Percentiles rank a stretch among this genome's conserved stretches.
Conservation (phyloP, 768 basidiomycete species). For the Tulasnella calospora region DNA sequence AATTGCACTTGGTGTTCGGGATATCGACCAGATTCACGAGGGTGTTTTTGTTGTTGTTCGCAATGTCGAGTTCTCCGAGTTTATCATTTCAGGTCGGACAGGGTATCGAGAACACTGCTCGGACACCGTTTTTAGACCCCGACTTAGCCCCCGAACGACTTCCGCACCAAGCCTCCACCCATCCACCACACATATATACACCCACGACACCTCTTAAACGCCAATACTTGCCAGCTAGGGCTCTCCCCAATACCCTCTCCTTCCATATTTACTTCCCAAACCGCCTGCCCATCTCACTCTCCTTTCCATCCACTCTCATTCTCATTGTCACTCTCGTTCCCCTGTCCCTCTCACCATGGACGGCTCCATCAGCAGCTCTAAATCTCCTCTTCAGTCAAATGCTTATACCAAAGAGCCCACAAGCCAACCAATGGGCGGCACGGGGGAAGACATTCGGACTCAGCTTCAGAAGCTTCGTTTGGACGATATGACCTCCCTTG, state of each 20-base stretch:
- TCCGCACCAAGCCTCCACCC: not conserved
- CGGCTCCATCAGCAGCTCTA: not conserved
- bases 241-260: not conserved
- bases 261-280: not conserved
- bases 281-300: not conserved
- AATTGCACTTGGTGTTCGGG: not conserved
- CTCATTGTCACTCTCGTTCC: no score
- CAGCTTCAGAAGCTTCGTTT: constrained; percentile 16
- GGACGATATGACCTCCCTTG: constrained; percentile 9
- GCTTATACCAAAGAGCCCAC: not conserved
- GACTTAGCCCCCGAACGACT: not conserved
- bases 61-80: not conserved
- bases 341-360: not conserved
- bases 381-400: not conserved
- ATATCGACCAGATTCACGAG: not conserved
- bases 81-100: not conserved
- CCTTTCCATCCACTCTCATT: not conserved
- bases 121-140: not conserved
- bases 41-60: not conserved
- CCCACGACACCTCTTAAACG: not conserved
- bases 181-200: not conserved
- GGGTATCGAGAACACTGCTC: not conserved
- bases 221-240: not conserved
- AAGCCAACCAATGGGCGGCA: not conserved
- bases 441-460: not conserved